Evolutionary conservation across 257 asterid genomes (phyloP).

Genomic region (Perilla frutescens): DNA sequence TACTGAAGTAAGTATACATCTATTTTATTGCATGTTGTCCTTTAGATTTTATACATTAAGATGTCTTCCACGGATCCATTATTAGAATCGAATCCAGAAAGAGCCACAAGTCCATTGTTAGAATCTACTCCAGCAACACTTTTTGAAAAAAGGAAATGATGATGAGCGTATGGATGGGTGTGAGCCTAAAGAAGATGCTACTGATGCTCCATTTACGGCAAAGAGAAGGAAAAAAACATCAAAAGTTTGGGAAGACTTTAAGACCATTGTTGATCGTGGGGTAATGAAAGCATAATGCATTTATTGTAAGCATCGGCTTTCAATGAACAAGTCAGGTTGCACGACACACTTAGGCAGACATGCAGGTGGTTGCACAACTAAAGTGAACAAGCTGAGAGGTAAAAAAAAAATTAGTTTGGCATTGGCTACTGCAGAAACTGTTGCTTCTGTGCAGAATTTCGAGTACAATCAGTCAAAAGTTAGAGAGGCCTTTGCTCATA

Average conservation of each 20-base stretch:
- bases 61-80: no score
- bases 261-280: neutral
- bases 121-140: no score
- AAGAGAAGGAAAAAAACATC: neutral
- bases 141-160: no score
- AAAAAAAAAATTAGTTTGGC: neutral
- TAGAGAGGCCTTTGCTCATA: neutral
- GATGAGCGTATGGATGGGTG: no score
- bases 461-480: neutral
- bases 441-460: neutral
- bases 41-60: no score
- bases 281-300: neutral
- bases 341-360: neutral
- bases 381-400: neutral
- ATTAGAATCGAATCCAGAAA: no score
- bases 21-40: no score
- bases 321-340: neutral
- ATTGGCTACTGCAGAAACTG: neutral
- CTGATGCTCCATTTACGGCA: no score
- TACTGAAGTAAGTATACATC: no score
- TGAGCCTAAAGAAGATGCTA: no score
- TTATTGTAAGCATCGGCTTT: neutral
- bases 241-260: neutral
- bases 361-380: neutral
- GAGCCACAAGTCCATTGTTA: no score